Evolutionary conservation across 1,139 yeast genomes (phyloP).

Genomic region (Scheffersomyces insectosa): DNA sequence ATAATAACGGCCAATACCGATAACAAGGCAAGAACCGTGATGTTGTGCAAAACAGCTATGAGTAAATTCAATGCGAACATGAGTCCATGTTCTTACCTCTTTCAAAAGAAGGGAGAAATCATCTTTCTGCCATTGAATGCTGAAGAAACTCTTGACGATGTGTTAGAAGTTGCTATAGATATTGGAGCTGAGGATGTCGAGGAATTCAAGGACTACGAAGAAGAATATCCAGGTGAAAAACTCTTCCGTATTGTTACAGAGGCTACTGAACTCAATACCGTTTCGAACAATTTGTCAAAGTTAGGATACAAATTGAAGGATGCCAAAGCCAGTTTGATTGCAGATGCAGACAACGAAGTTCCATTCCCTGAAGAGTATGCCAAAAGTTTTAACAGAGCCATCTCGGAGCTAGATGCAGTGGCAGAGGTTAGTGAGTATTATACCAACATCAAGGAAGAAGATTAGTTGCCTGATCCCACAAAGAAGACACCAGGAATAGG

Average conservation of each 20-base stretch:
- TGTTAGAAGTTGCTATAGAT: slow-evolving; percentile 74
- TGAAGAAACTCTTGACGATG: slow-evolving; percentile 53
- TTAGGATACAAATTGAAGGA: slow-evolving; percentile 64
- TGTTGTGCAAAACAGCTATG: slow-evolving; percentile 73
- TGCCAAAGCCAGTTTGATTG: slow-evolving; percentile 66
- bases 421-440: slow-evolving; percentile 83
- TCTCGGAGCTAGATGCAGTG: slow-evolving; percentile 64
- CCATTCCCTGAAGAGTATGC: slow-evolving; percentile 53
- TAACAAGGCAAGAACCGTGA: slow-evolving; percentile 80
- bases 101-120: slow-evolving; percentile 75
- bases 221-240: slow-evolving; percentile 41
- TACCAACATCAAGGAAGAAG: slow-evolving; percentile 44
- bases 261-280: slow-evolving; percentile 58
- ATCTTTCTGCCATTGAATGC: slow-evolving; percentile 45
- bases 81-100: slow-evolving; percentile 77
- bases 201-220: slow-evolving; percentile 42
- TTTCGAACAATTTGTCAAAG: slow-evolving; percentile 59
- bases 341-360: slow-evolving; percentile 62
- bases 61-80: slow-evolving; percentile 68
- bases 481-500: neutral
- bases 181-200: slow-evolving; percentile 84
- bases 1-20: slow-evolving; percentile 86
- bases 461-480: neutral
- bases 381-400: slow-evolving; percentile 57
- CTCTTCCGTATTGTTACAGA: slow-evolving; percentile 52